Conservation (phyloP, 495 filamentous ascomycete genomes). For the Xylaria sp. region DNA sequence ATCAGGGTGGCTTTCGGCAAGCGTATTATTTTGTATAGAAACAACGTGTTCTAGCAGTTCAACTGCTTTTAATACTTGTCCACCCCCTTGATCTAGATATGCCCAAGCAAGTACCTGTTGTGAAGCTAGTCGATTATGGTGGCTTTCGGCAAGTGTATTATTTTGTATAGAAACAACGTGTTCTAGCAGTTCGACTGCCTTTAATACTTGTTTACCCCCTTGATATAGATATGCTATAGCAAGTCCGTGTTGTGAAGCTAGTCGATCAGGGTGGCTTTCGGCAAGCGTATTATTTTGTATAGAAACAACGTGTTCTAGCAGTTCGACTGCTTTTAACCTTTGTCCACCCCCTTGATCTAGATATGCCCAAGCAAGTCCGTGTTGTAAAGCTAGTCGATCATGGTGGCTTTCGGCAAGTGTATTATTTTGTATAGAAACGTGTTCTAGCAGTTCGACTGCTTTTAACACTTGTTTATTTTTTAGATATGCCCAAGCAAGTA, state of each 20-base stretch:
- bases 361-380: constrained; percentile 35
- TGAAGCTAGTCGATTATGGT: constrained; percentile 42
- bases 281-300: neutral
- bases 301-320: neutral
- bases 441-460: constrained; percentile 37
- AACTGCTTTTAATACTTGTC: constrained; percentile 38
- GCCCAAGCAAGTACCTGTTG: constrained; percentile 39
- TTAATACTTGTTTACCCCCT: constrained; percentile 9
- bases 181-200: constrained; percentile 41
- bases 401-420: constrained; percentile 43
- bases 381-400: constrained; percentile 39
- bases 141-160: constrained; percentile 26
- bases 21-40: too few species aligned
- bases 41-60: constrained; percentile 25
- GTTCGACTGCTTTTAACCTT: neutral
- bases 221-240: constrained; percentile 33
- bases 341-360: neutral
- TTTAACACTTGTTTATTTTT: constrained; percentile 33
- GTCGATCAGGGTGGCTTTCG: constrained; percentile 41
- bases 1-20: constrained; percentile 37
- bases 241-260: constrained; percentile 42
- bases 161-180: neutral
- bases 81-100: constrained; percentile 27
- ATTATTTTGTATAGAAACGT: constrained; percentile 35
- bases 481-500: constrained; percentile 42